Evolutionary conservation across 306 rosid species (phyloP), one percentile per base, ranked within the genome.

Genomic region (Dalbergia cultrata): DNA sequence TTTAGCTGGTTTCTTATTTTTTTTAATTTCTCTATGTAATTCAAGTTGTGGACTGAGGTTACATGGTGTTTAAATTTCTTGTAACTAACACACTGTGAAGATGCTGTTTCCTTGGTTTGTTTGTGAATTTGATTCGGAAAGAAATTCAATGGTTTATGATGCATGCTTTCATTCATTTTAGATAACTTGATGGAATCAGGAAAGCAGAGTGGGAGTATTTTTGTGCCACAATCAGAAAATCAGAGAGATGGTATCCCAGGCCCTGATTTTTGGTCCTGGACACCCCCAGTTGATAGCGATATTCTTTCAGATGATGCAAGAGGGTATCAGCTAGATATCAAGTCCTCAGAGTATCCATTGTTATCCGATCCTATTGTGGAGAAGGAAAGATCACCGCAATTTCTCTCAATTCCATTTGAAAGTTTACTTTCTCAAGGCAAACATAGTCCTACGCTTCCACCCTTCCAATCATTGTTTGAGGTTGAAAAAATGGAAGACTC

Each of bases 191-290:
- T 71, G 62, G 72, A 53, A 76, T 49, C 83, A 71, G 97, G 90
- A 82, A 64, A 35, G 22, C 80, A 45, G 68, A 80, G 63, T 56
- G 85, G 80, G 69, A 82, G 70, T 83, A 70, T 66, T 14, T 13
- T 64, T 49, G 75, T 84, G 54, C 70, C 86, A 39, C 83, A 45
- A 16, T 82, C 91, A 8, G 89, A 79, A 13, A 72, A 72, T 79
- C 87, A 83, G 84, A 82, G 65, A 85, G 78, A 62, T 66, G 89
- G 80, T 67, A 79, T 87, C 21, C 98, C 98, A 4, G 99, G 99
- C 76, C 99, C 98, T 18, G 97, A 93, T 81, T 93, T 96, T 82
- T 96, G 99, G 98, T 89, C 97, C 34, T 96, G 99, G 99, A 78
- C 88, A 50, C 99, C 99, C n/a, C 94, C 97, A 52, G 6, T 41